Conservation (phyloP, 257 asterid genomes). For the Linderniella brevidens region DNA sequence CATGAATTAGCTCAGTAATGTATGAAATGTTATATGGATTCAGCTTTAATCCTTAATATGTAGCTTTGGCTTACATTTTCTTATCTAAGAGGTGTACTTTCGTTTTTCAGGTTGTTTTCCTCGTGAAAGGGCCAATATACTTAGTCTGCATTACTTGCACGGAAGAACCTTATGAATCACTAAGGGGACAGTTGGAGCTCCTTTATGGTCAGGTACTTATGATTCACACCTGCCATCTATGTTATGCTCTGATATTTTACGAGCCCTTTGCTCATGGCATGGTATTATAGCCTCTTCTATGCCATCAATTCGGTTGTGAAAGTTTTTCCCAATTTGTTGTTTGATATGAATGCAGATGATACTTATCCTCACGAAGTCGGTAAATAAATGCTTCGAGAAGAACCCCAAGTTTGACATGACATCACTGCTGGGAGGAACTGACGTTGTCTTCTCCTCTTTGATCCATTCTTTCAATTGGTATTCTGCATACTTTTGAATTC, state of each 20-base stretch:
- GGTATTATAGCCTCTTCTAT: no score
- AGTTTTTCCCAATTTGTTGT: conserved; percentile 12
- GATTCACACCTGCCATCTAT: background rate
- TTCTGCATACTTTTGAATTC: conserved; percentile 13
- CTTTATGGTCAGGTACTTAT: conserved; percentile 73
- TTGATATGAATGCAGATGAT: conserved; percentile 57
- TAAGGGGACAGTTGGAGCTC: conserved; percentile 81
- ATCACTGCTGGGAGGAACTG: conserved; percentile 96
- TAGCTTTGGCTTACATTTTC: conserved; percentile 4
- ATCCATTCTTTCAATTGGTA: conserved; percentile 96
- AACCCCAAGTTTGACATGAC: conserved; percentile 96
- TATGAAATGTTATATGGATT: background rate
- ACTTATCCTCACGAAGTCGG: conserved; percentile 89
- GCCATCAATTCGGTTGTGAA: no score
- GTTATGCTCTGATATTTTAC: no score
- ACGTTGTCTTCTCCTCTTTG: conserved; percentile 78
- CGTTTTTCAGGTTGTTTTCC: conserved; percentile 67
- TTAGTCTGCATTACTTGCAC: conserved; percentile 98
- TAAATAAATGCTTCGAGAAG: conserved; percentile 90
- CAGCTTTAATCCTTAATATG: background rate
- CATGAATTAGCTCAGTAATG: no score
- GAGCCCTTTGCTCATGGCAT: background rate
- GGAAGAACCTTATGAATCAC: conserved; percentile 81
- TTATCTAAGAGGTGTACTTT: conserved; percentile 1
- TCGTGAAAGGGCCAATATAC: conserved; percentile 95